A percentile compares a stretch with the other conserved stretches of the same genome.
Conservation (phyloP, 2,329 filamentous ascomycete species). For the Fusarium falciforme region DNA sequence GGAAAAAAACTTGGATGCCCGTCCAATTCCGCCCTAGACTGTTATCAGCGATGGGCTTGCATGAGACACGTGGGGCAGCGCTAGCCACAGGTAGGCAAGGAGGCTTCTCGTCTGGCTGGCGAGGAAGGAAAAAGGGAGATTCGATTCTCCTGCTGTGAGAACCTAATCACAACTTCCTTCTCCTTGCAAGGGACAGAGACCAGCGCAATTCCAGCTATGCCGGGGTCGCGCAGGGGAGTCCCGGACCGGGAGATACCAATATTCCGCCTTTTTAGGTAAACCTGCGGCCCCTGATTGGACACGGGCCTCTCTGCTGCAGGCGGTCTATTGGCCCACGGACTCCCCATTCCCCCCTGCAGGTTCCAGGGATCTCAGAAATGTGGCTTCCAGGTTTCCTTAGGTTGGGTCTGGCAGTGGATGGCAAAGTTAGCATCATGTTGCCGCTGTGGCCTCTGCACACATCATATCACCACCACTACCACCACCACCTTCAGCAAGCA, state of each 20-base stretch:
- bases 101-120: not conserved
- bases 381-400: not conserved
- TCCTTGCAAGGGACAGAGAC: constrained; percentile 12
- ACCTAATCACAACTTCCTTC: constrained; percentile 26
- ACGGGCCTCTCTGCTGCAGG: not conserved
- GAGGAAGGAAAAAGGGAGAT: not conserved
- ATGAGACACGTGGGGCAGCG: constrained; percentile 27
- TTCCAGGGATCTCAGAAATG: constrained; percentile 18
- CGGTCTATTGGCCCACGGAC: constrained; percentile 31
- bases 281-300: constrained; percentile 29
- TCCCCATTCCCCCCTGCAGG: constrained; percentile 14
- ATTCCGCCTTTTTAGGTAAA: constrained; percentile 22
- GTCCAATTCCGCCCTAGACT: constrained; percentile 16
- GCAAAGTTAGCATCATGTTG: constrained; percentile 4
- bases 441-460: not conserved
- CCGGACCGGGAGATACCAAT: constrained; percentile 21
- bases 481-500: not conserved
- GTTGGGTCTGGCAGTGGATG: constrained; percentile 3
- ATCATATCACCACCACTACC: constrained; percentile 6
- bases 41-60: constrained; percentile 17
- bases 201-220: constrained; percentile 9
- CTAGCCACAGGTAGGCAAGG: not conserved
- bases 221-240: not conserved
- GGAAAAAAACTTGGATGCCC: constrained; percentile 5
- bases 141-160: constrained; percentile 11